Evolutionary conservation across 768 basidiomycete species (phyloP), one percentile per base, ranked within the genome.

Genomic region (Boletus eberwhitei): DNA sequence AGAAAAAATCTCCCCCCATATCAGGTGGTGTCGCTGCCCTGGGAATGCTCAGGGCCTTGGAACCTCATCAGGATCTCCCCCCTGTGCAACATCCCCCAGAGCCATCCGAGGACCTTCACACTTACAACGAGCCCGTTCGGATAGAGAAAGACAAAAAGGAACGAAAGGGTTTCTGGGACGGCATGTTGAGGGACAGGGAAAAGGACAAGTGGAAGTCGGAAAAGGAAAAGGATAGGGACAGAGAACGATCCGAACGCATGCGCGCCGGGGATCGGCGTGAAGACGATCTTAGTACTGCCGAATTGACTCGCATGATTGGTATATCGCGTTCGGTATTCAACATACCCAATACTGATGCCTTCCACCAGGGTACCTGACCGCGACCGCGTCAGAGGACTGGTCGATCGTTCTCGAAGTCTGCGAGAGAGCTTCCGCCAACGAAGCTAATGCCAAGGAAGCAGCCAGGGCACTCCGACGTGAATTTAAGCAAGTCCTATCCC

Each of bases 361-460:
- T n/a, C 24, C 8, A 6, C 13, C 43, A 90, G 88, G 87, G 0
- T 90, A 80, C 62, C 74, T 90, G 16, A 87, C 88, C 2, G 88
- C 87, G 0, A 90, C 87, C 0, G 78, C 86, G 1, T 86, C 90
- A 4, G 90, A 93, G 66, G 88, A 93, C 64, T 91, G 89, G 86
- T 70, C 79, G 0, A 78, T 92, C 31, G 87, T 94, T 0, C 76
- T 93, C 47, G 90, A 93, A 50, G 88, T 94, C 16, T 93, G 90
- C 63, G 93, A 96, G 50, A 77, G 89, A 34, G 88, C 90, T 5
- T 89, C 88, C 1, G 70, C 80, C 2, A 87, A 65, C 61, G 90
- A 93, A 52, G 66, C 71, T 9, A 84, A 85, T 50, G 89, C 90
- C 11, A 93, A 88, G 66, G 93, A 94, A 64, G 91, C 93, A 0